Evolutionary conservation across 1,139 yeast genomes (phyloP).

Genomic region (Protomyces macrosporus): DNA sequence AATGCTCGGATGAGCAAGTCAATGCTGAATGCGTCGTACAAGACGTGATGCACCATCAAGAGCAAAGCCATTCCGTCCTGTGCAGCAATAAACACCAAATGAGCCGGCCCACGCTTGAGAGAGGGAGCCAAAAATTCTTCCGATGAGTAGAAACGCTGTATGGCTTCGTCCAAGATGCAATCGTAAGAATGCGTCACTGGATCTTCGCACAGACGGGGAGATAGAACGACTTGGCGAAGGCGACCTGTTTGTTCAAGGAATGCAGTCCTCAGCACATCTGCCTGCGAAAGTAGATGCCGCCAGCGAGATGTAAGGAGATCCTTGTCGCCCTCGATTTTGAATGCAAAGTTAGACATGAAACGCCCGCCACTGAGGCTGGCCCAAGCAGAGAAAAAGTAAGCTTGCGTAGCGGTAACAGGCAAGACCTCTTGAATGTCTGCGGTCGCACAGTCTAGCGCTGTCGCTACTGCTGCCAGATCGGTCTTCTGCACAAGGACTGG

Average conservation of each 20-base stretch:
- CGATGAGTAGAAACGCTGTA: slow-evolving; percentile 6
- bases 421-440: slow-evolving; percentile 23
- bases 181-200: slow-evolving; percentile 1
- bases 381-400: slow-evolving; percentile 33
- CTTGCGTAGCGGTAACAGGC: slow-evolving; percentile 32
- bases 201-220: neutral
- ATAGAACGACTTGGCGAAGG: slow-evolving; percentile 29
- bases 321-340: slow-evolving; percentile 1
- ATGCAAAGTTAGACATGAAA: slow-evolving; percentile 31
- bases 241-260: slow-evolving; percentile 26
- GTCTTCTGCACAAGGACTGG: neutral
- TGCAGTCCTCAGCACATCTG: slow-evolving; percentile 31
- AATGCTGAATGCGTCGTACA: slow-evolving; percentile 34
- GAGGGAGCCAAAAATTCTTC: slow-evolving; percentile 15
- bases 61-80: slow-evolving; percentile 5
- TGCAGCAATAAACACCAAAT: neutral
- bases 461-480: neutral
- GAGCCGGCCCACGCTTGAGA: neutral
- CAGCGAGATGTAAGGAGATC: slow-evolving; percentile 28
- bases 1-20: slow-evolving; percentile 25
- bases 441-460: neutral
- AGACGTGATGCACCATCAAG: slow-evolving; percentile 33
- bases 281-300: slow-evolving; percentile 16
- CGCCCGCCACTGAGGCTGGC: slow-evolving; percentile 10
- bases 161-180: neutral